Percentiles rank a stretch among this genome's conserved stretches.
These are phyloP conservation scores for Eragrostis nindensis DNA, from an alignment of 176 grass and related monocot genomes.

Conservation along the genomic window DNA sequence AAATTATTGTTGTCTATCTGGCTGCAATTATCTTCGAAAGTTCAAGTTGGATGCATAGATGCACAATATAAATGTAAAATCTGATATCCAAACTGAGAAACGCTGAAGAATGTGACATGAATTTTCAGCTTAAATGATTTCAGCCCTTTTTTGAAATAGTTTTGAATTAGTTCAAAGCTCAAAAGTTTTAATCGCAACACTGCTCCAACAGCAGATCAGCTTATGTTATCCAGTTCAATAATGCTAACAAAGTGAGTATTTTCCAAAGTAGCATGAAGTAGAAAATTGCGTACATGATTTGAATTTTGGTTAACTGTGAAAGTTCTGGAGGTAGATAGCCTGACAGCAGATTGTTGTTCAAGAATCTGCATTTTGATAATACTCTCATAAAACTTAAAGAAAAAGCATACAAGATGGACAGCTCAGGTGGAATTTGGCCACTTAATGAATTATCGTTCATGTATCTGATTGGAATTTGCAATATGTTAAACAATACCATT, in stretches of 20 bases:
- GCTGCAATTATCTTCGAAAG: conserved; percentile 45
- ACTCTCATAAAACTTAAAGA: conserved; percentile 34
- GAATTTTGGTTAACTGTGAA: conserved; percentile 49
- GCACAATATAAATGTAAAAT: neutral
- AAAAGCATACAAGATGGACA: conserved; percentile 49
- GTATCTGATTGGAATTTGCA: conserved; percentile 54
- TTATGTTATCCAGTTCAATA: too few species aligned
- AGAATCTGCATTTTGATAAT: conserved; percentile 53
- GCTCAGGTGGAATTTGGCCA: conserved; percentile 84
- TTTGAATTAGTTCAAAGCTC: too few species aligned
- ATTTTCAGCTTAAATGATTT: too few species aligned
- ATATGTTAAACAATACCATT: conserved; percentile 39
- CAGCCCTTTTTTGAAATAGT: too few species aligned
- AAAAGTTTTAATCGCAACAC: too few species aligned
- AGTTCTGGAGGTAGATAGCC: conserved; percentile 62
- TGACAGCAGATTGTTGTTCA: conserved; percentile 75
- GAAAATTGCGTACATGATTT: conserved; percentile 60
- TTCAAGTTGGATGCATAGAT: conserved; percentile 23
- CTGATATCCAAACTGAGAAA: neutral
- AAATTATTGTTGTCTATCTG: conserved; percentile 96
- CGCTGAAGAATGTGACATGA: conserved; percentile 17
- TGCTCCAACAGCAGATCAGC: too few species aligned
- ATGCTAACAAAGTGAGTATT: neutral
- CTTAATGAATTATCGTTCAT: conserved; percentile 99
- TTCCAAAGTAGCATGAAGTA: conserved; percentile 28